Conservation (phyloP, 2,329 filamentous ascomycete species). For the Proliferodiscus dingleyae region DNA sequence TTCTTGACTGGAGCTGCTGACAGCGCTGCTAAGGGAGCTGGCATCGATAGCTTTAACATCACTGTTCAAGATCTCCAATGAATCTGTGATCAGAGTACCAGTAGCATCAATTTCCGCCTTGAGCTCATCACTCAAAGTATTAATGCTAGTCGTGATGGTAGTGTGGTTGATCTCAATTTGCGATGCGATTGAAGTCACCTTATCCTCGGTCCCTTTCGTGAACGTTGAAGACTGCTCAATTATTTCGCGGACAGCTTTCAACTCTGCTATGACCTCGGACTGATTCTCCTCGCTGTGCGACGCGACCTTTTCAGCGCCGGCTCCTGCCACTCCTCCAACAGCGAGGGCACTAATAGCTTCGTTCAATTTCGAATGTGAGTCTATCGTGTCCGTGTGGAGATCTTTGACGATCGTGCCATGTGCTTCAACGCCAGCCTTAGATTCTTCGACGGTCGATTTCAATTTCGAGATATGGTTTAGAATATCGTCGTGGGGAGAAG, state of each 20-base stretch:
- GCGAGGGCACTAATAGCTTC: conserved; percentile 20
- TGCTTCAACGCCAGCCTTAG: conserved; percentile 17
- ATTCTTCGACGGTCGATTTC: conserved; percentile 22
- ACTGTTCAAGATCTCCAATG: conserved; percentile 10
- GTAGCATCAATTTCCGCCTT: conserved; percentile 26
- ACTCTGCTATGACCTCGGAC: conserved; percentile 17
- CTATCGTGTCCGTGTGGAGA: conserved; percentile 21
- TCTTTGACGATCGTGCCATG: conserved; percentile 20
- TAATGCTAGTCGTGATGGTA: conserved; percentile 23
- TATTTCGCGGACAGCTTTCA: conserved; percentile 18
- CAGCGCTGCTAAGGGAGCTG: conserved; percentile 1
- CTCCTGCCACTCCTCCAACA: conserved; percentile 20
- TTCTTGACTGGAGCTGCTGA: conserved; percentile 5
- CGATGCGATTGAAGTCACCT: conserved; percentile 10
- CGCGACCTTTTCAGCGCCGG: conserved; percentile 11
- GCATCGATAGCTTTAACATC: conserved; percentile 14
- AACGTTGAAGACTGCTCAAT: conserved; percentile 16
- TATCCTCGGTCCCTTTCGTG: conserved; percentile 13
- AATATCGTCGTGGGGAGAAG: conserved; percentile 16
- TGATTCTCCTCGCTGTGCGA: conserved; percentile 9
- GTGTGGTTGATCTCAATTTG: conserved; percentile 26
- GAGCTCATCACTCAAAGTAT: conserved; percentile 21
- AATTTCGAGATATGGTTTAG: conserved; percentile 19
- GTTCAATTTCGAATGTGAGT: conserved; percentile 19
- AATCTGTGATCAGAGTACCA: conserved; percentile 18